Conservation (phyloP, 805 yeast species). For the Candida patagonica region DNA sequence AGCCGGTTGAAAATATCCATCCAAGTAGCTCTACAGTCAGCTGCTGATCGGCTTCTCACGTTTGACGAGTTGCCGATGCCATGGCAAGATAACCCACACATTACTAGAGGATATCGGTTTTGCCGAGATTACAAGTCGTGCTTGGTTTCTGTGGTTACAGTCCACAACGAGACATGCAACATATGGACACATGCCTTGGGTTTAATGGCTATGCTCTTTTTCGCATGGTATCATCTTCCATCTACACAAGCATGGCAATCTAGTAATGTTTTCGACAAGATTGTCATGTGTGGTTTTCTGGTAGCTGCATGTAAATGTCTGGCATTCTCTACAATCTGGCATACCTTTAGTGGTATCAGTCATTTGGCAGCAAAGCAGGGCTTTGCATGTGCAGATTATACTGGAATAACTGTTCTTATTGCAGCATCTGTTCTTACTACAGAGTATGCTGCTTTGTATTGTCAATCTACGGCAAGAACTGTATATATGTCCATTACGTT, state of each 20-base stretch:
- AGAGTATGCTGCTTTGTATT: conserved; percentile 68
- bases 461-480: conserved; percentile 41
- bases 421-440: conserved; percentile 83
- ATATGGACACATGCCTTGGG: conserved; percentile 91
- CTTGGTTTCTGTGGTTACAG: conserved; percentile 44
- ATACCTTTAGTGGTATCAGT: conserved; percentile 77
- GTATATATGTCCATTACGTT: conserved; percentile 53
- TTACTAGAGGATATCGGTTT: conserved; percentile 79
- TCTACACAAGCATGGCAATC: conserved; percentile 33
- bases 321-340: conserved; percentile 78
- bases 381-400: conserved; percentile 90
- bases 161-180: conserved; percentile 85
- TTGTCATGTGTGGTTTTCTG: conserved; percentile 55
- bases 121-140: conserved; percentile 54
- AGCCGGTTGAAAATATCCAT: conserved; percentile 8
- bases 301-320: conserved; percentile 70
- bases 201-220: conserved; percentile 44
- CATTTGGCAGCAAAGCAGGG: conserved; percentile 50
- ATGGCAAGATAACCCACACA: conserved; percentile 88
- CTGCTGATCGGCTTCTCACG: conserved; percentile 44
- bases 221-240: conserved; percentile 59
- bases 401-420: conserved; percentile 85
- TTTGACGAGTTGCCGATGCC: conserved; percentile 83
- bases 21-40: conserved; percentile 20
- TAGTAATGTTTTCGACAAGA: conserved; percentile 31